Conservation (phyloP, 352 stramenopile species). For the Globisporangium barbulae region DNA sequence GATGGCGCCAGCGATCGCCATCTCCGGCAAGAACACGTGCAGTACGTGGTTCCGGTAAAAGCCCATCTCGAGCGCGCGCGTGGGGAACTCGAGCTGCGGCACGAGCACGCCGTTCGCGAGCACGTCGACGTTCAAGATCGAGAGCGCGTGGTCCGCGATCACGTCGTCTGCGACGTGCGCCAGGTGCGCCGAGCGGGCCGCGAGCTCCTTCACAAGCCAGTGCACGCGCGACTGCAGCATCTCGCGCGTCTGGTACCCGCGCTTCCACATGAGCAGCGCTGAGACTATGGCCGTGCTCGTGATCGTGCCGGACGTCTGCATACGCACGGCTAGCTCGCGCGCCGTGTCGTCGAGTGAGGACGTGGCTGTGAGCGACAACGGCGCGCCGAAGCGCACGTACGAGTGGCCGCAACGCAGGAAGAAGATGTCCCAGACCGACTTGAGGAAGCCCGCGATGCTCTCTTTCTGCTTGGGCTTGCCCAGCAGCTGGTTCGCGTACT, state of each 20-base stretch:
- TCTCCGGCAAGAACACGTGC: slow-evolving; percentile 75
- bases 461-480: slow-evolving; percentile 86
- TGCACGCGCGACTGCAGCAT: slow-evolving; percentile 50
- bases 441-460: slow-evolving; percentile 64
- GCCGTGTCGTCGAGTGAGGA: slow-evolving; percentile 48
- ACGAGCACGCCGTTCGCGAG: slow-evolving; percentile 35
- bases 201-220: slow-evolving; percentile 61
- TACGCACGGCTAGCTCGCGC: slow-evolving; percentile 51
- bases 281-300: slow-evolving; percentile 74
- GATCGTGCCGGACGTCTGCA: slow-evolving; percentile 74
- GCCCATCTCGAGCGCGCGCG: slow-evolving; percentile 62
- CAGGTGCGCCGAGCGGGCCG: slow-evolving; percentile 42
- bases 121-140: slow-evolving; percentile 51
- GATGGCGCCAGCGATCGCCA: slow-evolving; percentile 61
- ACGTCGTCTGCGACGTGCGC: slow-evolving; percentile 55
- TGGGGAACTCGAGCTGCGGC: slow-evolving; percentile 56
- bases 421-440: slow-evolving; percentile 69
- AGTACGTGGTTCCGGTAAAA: slow-evolving; percentile 88
- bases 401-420: slow-evolving; percentile 75
- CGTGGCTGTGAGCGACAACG: slow-evolving; percentile 50
- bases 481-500: slow-evolving; percentile 85
- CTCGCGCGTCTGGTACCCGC: slow-evolving; percentile 47
- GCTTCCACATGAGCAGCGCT: slow-evolving; percentile 77
- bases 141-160: slow-evolving; percentile 57
- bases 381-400: slow-evolving; percentile 83